phyloP scores from a whole-genome alignment of 1,284 basidiomycete species.

The Cutaneotrichosporon spelunceum region DNA sequence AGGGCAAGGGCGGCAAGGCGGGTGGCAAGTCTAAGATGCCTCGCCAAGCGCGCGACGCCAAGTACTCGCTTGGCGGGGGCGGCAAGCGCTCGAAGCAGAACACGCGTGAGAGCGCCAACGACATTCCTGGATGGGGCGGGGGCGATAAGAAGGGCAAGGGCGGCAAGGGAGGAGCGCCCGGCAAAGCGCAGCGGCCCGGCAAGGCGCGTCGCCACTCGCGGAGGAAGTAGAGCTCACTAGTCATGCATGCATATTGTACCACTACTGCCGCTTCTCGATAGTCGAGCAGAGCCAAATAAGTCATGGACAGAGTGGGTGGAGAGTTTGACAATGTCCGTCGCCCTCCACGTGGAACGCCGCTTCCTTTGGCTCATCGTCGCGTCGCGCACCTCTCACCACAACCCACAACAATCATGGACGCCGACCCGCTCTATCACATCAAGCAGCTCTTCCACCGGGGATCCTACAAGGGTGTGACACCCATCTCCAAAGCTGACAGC shows the following conservation, averaged over 20 bases:
- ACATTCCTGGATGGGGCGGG: constrained; percentile 58
- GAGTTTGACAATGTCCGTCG: neutral
- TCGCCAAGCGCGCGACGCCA: constrained; percentile 68
- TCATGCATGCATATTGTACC: constrained; percentile 5
- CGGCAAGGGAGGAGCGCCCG: constrained; percentile 28
- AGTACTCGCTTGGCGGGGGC: constrained; percentile 70
- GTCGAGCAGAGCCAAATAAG: no score
- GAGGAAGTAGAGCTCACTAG: constrained; percentile 15
- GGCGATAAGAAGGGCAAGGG: constrained; percentile 49
- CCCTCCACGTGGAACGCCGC: neutral
- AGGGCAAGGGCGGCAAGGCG: constrained; percentile 41
- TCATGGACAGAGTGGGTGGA: neutral
- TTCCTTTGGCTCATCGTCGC: neutral
- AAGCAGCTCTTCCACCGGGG: constrained; percentile 81
- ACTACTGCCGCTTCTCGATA: no score
- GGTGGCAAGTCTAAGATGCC: constrained; percentile 53
- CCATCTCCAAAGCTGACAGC: neutral
- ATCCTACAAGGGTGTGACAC: constrained; percentile 45
- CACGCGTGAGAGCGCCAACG: constrained; percentile 70
- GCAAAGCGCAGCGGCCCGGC: constrained; percentile 32
- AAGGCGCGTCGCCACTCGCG: constrained; percentile 31
- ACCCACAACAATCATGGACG: constrained; percentile 59
- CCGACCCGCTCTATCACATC: constrained; percentile 74
- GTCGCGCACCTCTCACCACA: neutral
- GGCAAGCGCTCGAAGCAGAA: constrained; percentile 73